These are phyloP conservation scores for Harringtonia lauricola DNA, from an alignment of 2,329 filamentous ascomycete genomes.

Conservation along the genomic window DNA sequence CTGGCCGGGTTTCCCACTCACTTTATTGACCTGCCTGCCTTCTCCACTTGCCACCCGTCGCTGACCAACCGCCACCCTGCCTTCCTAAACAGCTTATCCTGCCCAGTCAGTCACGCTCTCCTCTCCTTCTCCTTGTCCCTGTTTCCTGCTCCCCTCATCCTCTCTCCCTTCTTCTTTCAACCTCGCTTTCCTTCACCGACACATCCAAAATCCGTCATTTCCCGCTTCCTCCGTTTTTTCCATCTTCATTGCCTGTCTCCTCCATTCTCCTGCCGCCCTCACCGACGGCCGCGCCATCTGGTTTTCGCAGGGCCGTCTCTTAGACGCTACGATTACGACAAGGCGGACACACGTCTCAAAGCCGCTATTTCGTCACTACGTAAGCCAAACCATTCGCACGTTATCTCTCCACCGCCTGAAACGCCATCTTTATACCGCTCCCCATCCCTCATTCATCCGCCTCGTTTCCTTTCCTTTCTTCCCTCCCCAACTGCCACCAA, in stretches of 20 bases:
- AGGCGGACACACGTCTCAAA: too few species aligned
- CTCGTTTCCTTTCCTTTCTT: neutral
- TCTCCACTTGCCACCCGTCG: conserved; percentile 4
- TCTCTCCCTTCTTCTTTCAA: neutral
- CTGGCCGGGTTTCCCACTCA: neutral
- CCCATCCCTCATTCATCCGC: neutral
- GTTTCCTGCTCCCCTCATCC: neutral
- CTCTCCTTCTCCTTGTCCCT: conserved; percentile 1
- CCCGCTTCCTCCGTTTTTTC: neutral
- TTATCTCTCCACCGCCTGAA: conserved; percentile 3
- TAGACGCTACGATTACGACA: too few species aligned
- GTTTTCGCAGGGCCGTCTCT: too few species aligned
- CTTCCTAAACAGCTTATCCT: conserved; percentile 1
- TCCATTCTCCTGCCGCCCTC: neutral
- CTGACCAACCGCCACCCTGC: conserved; percentile 5
- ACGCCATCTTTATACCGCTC: neutral
- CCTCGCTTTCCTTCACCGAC: neutral
- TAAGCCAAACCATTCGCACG: neutral
- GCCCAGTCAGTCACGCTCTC: conserved; percentile 5
- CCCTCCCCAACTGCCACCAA: too few species aligned
- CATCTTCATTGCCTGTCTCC: neutral
- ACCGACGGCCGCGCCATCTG: too few species aligned
- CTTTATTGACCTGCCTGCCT: conserved; percentile 1
- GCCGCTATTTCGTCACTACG: neutral
- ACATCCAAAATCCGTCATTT: neutral